Conservation (phyloP, 148 eudicot species). For the Pharnaceum exiguum region DNA sequence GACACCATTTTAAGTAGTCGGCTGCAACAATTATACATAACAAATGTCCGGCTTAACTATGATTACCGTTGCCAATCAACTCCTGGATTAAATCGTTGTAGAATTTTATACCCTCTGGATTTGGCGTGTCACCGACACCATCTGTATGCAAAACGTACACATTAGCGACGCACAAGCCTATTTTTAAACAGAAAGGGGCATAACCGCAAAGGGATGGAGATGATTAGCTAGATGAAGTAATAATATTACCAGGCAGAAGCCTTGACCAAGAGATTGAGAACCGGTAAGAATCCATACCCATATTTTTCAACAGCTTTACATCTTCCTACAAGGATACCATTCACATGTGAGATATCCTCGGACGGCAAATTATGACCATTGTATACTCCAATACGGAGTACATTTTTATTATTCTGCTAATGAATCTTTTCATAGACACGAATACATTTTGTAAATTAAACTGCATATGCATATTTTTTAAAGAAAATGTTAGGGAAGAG, state of each 20-base stretch:
- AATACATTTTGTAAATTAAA: too few species aligned
- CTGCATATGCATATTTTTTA: too few species aligned
- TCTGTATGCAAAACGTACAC: not conserved
- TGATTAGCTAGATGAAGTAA: not conserved
- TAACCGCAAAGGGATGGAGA: not conserved
- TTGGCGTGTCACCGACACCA: too few species aligned
- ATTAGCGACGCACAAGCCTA: too few species aligned
- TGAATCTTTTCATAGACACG: too few species aligned
- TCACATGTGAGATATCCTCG: too few species aligned
- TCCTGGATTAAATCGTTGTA: conserved; percentile 11
- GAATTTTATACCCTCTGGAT: conserved; percentile 5
- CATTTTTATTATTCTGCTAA: conserved; percentile 4
- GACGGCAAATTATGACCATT: too few species aligned
- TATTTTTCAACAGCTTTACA: conserved; percentile 7
- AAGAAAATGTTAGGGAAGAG: too few species aligned
- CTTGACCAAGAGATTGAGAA: conserved; percentile 20
- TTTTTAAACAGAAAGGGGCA: not conserved
- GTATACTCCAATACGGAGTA: too few species aligned
- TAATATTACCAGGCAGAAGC: conserved; percentile 11
- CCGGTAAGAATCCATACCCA: conserved; percentile 9
- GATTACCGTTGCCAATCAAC: conserved; percentile 9
- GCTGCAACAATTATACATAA: not conserved
- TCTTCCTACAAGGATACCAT: too few species aligned
- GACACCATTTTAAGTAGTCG: not conserved
- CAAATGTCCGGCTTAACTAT: not conserved